A percentile compares a stretch with the other conserved stretches of the same genome.
Evolutionary conservation across 2,329 filamentous ascomycete genomes (phyloP).

Genomic region (Colletotrichum simmondsii): DNA sequence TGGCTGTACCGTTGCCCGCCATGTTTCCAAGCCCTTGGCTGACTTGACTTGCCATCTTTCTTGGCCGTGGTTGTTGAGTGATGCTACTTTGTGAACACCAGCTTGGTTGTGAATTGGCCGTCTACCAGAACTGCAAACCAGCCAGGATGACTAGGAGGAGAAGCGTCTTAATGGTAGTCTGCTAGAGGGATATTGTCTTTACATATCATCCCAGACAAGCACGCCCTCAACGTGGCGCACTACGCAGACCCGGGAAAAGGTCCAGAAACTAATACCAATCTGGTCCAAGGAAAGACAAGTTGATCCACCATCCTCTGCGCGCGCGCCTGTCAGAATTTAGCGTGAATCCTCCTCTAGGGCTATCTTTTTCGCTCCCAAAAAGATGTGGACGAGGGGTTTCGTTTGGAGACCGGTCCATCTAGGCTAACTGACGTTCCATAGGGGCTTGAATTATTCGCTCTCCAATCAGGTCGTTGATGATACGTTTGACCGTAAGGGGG

Average conservation of each 20-base stretch:
- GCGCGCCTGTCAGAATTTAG: not conserved
- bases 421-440: not conserved
- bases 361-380: not conserved
- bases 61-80: not conserved
- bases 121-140: not conserved
- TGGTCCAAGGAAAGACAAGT: not conserved
- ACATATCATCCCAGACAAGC: not conserved
- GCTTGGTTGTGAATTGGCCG: not conserved
- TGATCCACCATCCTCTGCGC: not conserved
- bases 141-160: not conserved
- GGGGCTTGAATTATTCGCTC: not conserved
- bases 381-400: not conserved
- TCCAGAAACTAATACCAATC: not conserved
- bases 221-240: not conserved
- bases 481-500: not conserved
- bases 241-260: not conserved
- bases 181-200: not conserved
- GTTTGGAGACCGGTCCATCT: not conserved
- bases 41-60: not conserved
- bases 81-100: not conserved
- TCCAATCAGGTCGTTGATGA: not conserved
- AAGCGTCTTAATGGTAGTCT: not conserved
- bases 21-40: not conserved
- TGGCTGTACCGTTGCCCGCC: constrained; percentile 5
- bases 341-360: not conserved